Conservation (phyloP, 2,329 filamentous ascomycete species). For the Xylariaceae sp. region DNA sequence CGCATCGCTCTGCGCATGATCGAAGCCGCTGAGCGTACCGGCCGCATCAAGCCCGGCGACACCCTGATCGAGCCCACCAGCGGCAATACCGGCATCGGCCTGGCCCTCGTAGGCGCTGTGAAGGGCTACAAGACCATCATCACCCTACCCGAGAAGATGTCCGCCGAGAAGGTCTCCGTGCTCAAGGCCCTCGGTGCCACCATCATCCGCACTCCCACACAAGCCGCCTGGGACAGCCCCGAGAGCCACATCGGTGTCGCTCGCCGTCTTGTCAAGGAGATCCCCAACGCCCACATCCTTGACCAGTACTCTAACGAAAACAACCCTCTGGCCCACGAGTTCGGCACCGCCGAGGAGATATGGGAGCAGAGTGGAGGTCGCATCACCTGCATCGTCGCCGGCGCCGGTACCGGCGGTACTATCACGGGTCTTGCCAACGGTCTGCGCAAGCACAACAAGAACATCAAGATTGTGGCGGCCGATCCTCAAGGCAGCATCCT, state of each 20-base stretch:
- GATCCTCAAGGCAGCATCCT: conserved; percentile 92
- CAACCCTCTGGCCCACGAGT: conserved; percentile 91
- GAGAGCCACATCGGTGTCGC: conserved; percentile 98
- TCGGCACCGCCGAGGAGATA: conserved; percentile 92
- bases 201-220: conserved; percentile 95
- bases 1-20: conserved; percentile 96
- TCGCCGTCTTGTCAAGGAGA: conserved; percentile 83
- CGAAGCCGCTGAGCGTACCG: conserved; percentile 86
- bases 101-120: conserved; percentile 89
- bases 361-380: conserved; percentile 86
- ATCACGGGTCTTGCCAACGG: conserved; percentile 87
- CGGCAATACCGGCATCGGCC: conserved; percentile 95
- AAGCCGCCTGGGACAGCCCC: conserved; percentile 89
- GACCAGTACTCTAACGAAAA: conserved; percentile 93
- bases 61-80: conserved; percentile 97
- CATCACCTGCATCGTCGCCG: conserved; percentile 80
- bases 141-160: conserved; percentile 99
- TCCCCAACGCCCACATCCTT: conserved; percentile 94
- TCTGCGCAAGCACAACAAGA: conserved; percentile 79
- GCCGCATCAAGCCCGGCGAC: conserved; percentile 94
- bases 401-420: conserved; percentile 92
- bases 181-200: conserved; percentile 91
- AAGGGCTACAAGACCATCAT: conserved; percentile 99
- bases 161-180: conserved; percentile 94
- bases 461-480: conserved; percentile 86